Conservation (phyloP, 306 rosid genomes). For the Rubus parviflorus region DNA sequence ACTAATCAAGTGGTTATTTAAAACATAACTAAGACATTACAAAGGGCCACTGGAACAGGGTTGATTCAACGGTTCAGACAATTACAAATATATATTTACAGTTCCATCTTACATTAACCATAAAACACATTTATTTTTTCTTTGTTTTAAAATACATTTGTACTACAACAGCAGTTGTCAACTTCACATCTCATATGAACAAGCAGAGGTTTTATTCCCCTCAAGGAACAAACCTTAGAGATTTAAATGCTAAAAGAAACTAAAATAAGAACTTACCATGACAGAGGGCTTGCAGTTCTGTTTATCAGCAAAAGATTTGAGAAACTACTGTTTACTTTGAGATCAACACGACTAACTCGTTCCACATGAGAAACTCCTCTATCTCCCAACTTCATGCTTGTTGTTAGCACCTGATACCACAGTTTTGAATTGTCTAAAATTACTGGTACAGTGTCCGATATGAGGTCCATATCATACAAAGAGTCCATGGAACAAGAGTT, state of each 20-base stretch:
- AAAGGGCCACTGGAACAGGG: not conserved
- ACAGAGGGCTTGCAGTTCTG: constrained; percentile 89
- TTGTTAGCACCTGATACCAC: constrained; percentile 70
- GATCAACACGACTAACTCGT: constrained; percentile 56
- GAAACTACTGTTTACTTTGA: constrained; percentile 57
- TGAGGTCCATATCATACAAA: constrained; percentile 69
- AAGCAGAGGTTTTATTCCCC: not conserved
- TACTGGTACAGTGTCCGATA: constrained; percentile 72
- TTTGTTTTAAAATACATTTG: not conserved
- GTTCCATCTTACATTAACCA: not conserved
- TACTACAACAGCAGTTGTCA: not conserved
- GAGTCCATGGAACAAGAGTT: constrained; percentile 87
- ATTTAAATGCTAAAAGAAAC: not conserved
- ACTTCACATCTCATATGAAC: not conserved
- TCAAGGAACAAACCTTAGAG: not conserved
- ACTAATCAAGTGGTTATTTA: not conserved
- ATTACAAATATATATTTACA: not conserved
- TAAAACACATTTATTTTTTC: not conserved
- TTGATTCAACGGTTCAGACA: not conserved
- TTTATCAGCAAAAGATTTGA: constrained; percentile 77
- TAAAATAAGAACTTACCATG: constrained; percentile 53
- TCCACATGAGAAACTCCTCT: constrained; percentile 73
- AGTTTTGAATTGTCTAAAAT: constrained; percentile 84
- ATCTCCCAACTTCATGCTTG: constrained; percentile 77
- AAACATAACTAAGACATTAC: not conserved